Evolutionary conservation across 2,329 filamentous ascomycete genomes (phyloP).

Genomic region (Fusarium bactridioides): DNA sequence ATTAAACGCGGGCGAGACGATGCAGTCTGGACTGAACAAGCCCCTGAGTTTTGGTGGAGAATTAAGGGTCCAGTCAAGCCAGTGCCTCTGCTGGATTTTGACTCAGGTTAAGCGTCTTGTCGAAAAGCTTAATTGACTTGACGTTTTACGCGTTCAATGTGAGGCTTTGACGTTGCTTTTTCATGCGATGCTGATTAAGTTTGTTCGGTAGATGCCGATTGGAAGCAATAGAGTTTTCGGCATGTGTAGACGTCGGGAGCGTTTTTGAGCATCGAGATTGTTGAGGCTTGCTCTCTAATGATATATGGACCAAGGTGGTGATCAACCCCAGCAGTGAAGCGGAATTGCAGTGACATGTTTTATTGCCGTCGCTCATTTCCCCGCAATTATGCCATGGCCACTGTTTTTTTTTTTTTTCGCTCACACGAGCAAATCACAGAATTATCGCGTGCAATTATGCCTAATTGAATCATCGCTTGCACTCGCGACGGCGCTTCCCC

Average conservation of each 20-base stretch:
- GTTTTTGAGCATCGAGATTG: not conserved
- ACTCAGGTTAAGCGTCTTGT: not conserved
- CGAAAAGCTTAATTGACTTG: not conserved
- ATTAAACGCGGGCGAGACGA: not conserved
- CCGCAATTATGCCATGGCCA: not conserved
- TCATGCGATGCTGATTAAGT: not conserved
- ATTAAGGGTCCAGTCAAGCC: not conserved
- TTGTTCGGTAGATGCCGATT: not conserved
- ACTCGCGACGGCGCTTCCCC: not conserved
- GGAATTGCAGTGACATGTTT: not conserved
- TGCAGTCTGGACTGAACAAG: not conserved
- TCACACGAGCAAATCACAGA: not conserved
- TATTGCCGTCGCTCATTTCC: not conserved
- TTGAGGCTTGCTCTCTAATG: not conserved
- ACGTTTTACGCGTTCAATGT: not conserved
- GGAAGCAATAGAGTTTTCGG: not conserved
- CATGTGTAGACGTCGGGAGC: not conserved
- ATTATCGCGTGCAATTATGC: not conserved
- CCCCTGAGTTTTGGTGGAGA: constrained; percentile 3
- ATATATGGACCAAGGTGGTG: constrained; percentile 5
- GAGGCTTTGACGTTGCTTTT: not conserved
- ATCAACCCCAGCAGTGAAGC: not conserved
- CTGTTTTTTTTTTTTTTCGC: not conserved
- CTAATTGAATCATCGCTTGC: no score
- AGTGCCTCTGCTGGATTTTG: not conserved